phyloP scores from a whole-genome alignment of 371 early-diverging fungal genomes.

The Encephalitozoon romaleae region DNA sequence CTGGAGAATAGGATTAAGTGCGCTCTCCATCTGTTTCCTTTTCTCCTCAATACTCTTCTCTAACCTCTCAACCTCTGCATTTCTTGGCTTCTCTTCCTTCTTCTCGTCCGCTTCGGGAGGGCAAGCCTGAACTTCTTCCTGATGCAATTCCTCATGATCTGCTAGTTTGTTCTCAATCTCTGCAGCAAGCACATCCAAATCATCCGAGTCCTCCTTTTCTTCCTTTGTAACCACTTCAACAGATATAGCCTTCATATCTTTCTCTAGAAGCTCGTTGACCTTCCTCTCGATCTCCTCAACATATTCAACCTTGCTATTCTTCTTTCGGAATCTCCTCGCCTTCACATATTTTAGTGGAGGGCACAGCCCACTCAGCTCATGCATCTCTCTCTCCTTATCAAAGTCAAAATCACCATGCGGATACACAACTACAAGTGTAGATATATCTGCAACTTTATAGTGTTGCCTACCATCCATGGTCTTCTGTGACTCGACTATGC shows the following conservation, averaged over 20 bases:
- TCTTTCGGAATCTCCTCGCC: constrained; percentile 73
- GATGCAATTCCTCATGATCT: background rate
- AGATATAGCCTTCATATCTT: constrained; percentile 70
- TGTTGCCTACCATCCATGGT: constrained; percentile 82
- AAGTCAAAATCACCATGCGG: constrained; percentile 26
- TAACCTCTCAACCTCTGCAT: constrained; percentile 12
- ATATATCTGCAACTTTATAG: constrained; percentile 79
- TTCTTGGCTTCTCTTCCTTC: background rate
- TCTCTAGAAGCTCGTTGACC: constrained; percentile 71
- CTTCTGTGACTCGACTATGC: constrained; percentile 85
- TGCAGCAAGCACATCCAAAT: constrained; percentile 38
- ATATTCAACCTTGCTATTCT: constrained; percentile 64
- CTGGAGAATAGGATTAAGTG: constrained; percentile 57
- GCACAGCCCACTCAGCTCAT: constrained; percentile 66
- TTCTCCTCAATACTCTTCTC: constrained; percentile 32
- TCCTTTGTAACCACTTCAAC: constrained; percentile 55
- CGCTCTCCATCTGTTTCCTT: constrained; percentile 43
- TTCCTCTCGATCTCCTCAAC: constrained; percentile 78
- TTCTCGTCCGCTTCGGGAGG: background rate
- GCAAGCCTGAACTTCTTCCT: background rate
- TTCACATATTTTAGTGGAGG: constrained; percentile 75
- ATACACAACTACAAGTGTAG: constrained; percentile 51
- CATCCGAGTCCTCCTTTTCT: constrained; percentile 58
- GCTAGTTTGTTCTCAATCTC: constrained; percentile 58
- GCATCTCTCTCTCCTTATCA: constrained; percentile 33